Conservation (phyloP, 2,329 filamentous ascomycete species). For the Cladosporium sphaerospermum region DNA sequence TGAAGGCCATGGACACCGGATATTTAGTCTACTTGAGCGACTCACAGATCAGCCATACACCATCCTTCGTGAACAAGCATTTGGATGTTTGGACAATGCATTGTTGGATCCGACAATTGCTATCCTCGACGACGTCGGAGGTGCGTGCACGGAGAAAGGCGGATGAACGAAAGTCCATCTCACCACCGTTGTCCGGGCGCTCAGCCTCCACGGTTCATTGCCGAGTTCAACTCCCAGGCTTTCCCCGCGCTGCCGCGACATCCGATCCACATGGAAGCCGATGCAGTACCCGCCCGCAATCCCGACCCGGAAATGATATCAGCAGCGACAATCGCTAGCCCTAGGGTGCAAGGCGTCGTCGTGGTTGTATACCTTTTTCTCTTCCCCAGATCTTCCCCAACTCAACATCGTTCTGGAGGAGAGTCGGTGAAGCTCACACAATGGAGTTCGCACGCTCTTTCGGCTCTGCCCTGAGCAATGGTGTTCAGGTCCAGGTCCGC, state of each 20-base stretch:
- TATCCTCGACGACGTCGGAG: too few species aligned
- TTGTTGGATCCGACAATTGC: too few species aligned
- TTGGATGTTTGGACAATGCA: too few species aligned
- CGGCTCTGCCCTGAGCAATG: conserved; percentile 16
- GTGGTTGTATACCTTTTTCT: conserved; percentile 8
- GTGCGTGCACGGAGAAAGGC: conserved; percentile 5
- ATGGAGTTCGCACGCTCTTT: conserved; percentile 21
- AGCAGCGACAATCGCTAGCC: conserved; percentile 5
- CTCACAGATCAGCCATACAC: too few species aligned
- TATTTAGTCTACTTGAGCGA: too few species aligned
- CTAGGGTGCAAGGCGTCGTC: background rate
- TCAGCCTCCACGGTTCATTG: conserved; percentile 4
- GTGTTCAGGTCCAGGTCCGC: conserved; percentile 17
- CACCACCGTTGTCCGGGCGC: background rate
- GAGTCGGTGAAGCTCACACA: background rate
- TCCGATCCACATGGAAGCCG: conserved; percentile 5
- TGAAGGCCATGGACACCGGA: too few species aligned
- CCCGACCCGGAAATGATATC: conserved; percentile 11
- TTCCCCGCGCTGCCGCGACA: conserved; percentile 6
- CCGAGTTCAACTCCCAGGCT: conserved; percentile 8
- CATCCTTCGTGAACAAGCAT: too few species aligned
- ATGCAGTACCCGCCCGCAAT: conserved; percentile 4
- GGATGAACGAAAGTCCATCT: conserved; percentile 12
- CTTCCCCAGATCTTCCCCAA: conserved; percentile 1
- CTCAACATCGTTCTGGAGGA: background rate